Conservation (phyloP, 352 stramenopile species). For the Thraustotheca clavata region DNA sequence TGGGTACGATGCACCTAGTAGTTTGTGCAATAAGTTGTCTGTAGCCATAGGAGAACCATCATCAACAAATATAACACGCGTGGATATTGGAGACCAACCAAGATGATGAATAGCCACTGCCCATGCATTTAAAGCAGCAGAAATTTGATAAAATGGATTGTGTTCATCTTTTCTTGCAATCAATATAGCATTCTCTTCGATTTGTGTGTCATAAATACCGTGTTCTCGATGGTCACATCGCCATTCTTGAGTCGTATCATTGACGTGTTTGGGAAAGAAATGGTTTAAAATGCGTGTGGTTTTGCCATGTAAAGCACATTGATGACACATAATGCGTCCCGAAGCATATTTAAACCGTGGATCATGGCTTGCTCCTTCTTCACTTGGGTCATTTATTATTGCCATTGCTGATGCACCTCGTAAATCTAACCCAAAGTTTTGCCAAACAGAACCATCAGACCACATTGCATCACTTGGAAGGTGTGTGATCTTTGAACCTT, state of each 20-base stretch:
- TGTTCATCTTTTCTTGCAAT: constrained; percentile 39
- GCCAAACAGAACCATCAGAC: constrained; percentile 14
- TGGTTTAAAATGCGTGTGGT: constrained; percentile 6
- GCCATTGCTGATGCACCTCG: constrained; percentile 21
- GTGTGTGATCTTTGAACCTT: neutral
- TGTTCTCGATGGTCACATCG: neutral
- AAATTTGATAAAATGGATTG: constrained; percentile 50
- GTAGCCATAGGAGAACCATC: constrained; percentile 33
- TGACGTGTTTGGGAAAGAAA: neutral
- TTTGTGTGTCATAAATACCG: neutral
- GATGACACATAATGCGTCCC: constrained; percentile 20
- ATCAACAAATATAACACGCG: constrained; percentile 40
- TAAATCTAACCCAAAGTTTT: constrained; percentile 46
- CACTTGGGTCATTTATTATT: constrained; percentile 26
- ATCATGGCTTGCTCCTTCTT: constrained; percentile 32
- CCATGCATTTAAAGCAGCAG: constrained; percentile 34
- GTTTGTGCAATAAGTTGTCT: constrained; percentile 34
- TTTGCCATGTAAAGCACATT: constrained; percentile 14
- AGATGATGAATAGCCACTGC: constrained; percentile 23
- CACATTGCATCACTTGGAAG: neutral
- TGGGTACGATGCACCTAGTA: constrained; percentile 27
- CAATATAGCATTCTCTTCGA: constrained; percentile 27
- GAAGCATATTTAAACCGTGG: constrained; percentile 26
- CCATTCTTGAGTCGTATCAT: neutral
- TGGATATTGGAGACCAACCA: constrained; percentile 17